Evolutionary conservation across 139 green algal species (phyloP).

Genomic region (Tetraselmis striata): DNA sequence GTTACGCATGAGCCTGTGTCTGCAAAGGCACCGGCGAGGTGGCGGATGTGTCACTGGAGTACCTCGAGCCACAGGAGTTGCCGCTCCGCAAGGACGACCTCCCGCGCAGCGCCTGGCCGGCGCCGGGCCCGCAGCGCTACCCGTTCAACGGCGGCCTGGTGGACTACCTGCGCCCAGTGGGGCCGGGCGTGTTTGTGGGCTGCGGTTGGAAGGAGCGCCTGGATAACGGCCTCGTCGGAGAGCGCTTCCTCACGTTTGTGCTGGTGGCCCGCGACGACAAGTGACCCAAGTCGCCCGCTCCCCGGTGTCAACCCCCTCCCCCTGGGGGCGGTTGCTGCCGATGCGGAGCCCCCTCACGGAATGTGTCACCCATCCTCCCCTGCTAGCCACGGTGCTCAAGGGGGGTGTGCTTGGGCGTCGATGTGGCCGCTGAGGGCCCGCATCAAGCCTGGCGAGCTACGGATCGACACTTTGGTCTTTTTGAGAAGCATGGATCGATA

Average conservation of each 20-base stretch:
- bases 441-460: too few relatives aligned
- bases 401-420: too few relatives aligned
- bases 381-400: too few relatives aligned
- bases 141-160: slow-evolving; percentile 16
- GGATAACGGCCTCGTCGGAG: not conserved
- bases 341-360: too few relatives aligned
- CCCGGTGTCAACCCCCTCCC: too few relatives aligned
- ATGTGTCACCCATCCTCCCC: too few relatives aligned
- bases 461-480: too few relatives aligned
- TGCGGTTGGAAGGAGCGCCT: slow-evolving; percentile 12
- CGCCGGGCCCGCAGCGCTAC: not conserved
- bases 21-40: slow-evolving; percentile 14
- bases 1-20: too few relatives aligned
- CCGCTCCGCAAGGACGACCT: not conserved
- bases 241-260: not conserved
- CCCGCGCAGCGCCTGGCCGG: slow-evolving; percentile 8
- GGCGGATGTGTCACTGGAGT: slow-evolving; percentile 17
- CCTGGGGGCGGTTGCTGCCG: too few relatives aligned
- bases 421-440: too few relatives aligned
- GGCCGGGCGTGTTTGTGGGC: slow-evolving; percentile 13
- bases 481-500: too few relatives aligned
- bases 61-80: not conserved
- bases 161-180: slow-evolving; percentile 18
- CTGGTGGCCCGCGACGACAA: not conserved
- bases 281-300: too few relatives aligned